phyloP scores from a whole-genome alignment of 441 rosid species.

The Aquilaria agallochum region DNA sequence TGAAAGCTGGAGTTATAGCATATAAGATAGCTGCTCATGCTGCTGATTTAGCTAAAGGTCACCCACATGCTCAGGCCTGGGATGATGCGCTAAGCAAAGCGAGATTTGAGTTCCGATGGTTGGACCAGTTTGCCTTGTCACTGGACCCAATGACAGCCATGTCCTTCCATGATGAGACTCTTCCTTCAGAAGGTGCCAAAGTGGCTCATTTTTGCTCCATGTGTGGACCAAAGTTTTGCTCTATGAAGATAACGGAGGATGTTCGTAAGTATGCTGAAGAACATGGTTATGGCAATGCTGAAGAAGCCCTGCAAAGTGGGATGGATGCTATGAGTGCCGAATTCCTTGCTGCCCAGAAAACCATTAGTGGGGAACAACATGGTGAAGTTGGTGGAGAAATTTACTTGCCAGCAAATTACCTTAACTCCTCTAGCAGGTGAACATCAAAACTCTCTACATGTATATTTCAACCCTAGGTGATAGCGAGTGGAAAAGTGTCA shows the following conservation, averaged over 20 bases:
- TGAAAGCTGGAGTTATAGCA: slow-evolving; percentile 94
- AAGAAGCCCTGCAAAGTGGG: slow-evolving; percentile 82
- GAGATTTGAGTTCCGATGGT: slow-evolving; percentile 94
- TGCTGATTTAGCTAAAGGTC: slow-evolving; percentile 94
- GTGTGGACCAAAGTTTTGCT: slow-evolving; percentile 99
- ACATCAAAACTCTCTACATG: slow-evolving; percentile 21
- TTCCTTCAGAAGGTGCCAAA: slow-evolving; percentile 97
- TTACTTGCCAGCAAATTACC: slow-evolving; percentile 67
- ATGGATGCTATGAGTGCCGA: slow-evolving; percentile 97
- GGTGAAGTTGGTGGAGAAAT: slow-evolving; percentile 98
- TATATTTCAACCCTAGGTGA: too few relatives aligned
- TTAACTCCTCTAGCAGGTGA: slow-evolving; percentile 48
- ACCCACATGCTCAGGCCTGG: slow-evolving; percentile 96
- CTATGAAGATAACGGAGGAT: slow-evolving; percentile 99
- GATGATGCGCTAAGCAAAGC: slow-evolving; percentile 97
- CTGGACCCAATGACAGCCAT: slow-evolving; percentile 98
- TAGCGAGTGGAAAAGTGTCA: too few relatives aligned
- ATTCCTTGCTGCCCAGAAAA: slow-evolving; percentile 85
- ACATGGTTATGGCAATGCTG: slow-evolving; percentile 92
- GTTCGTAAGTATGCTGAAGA: slow-evolving; percentile 94
- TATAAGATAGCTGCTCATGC: slow-evolving; percentile 97
- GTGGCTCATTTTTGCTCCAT: slow-evolving; percentile 97
- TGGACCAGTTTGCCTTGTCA: slow-evolving; percentile 96
- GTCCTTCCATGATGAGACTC: slow-evolving; percentile 96
- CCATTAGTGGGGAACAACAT: slow-evolving; percentile 90